Percentiles rank a stretch among this genome's conserved stretches.
Conservation (phyloP, 1,284 basidiomycete species). For the Grifola frondosa region DNA sequence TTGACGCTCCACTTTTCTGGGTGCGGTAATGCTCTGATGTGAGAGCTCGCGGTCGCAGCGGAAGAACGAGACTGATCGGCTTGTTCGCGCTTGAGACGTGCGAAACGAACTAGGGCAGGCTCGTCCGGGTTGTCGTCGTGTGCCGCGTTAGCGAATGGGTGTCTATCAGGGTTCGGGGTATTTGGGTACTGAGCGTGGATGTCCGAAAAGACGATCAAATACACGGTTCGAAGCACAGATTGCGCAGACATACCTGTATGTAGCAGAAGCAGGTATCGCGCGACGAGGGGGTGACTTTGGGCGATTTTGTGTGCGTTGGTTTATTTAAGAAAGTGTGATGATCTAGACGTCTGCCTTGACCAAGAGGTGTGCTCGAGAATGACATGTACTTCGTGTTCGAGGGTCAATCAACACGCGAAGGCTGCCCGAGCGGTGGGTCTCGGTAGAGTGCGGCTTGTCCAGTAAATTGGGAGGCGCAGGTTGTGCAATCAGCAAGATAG, state of each 20-base stretch:
- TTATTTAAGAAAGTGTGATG: constrained; percentile 75
- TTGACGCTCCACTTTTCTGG: constrained; percentile 71
- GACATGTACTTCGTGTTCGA: constrained; percentile 59
- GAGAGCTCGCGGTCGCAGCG: constrained; percentile 30
- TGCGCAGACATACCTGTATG: constrained; percentile 58
- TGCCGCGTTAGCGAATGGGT: constrained; percentile 17
- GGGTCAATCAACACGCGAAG: constrained; percentile 7
- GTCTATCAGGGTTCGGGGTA: constrained; percentile 50
- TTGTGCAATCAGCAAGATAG: too few relatives aligned
- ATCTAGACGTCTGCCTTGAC: constrained; percentile 81
- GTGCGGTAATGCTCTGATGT: constrained; percentile 44
- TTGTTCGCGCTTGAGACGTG: constrained; percentile 50
- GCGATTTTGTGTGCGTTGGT: constrained; percentile 26
- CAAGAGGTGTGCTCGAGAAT: constrained; percentile 77
- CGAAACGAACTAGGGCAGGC: constrained; percentile 48
- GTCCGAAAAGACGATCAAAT: constrained; percentile 42
- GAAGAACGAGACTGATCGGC: constrained; percentile 34
- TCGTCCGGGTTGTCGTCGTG: constrained; percentile 42
- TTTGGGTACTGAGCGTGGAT: constrained; percentile 54
- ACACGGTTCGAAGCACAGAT: constrained; percentile 12
- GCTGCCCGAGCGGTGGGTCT: constrained; percentile 10
- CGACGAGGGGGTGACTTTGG: constrained; percentile 38
- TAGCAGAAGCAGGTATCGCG: constrained; percentile 55
- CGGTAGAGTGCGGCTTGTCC: too few relatives aligned
- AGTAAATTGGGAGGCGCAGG: too few relatives aligned